phyloP scores from a whole-genome alignment of 805 yeast species.

The Candida odintsovae region DNA sequence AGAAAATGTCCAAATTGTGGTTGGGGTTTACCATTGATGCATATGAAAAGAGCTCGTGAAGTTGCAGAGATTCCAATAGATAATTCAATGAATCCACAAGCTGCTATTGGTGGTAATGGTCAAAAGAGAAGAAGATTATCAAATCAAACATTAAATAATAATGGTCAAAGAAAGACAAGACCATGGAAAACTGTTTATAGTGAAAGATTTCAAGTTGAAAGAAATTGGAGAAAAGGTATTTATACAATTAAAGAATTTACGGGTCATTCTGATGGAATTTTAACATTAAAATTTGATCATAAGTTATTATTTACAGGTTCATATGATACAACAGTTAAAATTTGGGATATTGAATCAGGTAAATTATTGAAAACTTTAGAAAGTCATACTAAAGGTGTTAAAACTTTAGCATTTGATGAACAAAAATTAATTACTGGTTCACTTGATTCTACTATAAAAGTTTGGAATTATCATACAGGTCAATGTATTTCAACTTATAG shows the following conservation, averaged over 20 bases:
- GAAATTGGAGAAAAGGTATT: constrained; percentile 88
- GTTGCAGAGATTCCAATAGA: constrained; percentile 17
- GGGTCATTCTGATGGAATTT: constrained; percentile 87
- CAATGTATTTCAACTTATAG: constrained; percentile 89
- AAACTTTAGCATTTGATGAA: constrained; percentile 79
- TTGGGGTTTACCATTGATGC: constrained; percentile 96
- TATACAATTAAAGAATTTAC: constrained; percentile 57
- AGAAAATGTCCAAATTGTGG: constrained; percentile 97
- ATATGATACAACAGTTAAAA: constrained; percentile 80
- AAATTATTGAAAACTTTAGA: constrained; percentile 66
- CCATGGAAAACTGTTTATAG: constrained; percentile 96
- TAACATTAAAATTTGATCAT: constrained; percentile 80
- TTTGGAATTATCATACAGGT: constrained; percentile 95
- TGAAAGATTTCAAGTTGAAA: constrained; percentile 86
- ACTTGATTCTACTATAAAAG: constrained; percentile 83
- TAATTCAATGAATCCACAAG: constrained; percentile 4
- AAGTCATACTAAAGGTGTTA: constrained; percentile 89
- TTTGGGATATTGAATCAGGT: constrained; percentile 89
- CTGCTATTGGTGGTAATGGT: constrained; percentile 19
- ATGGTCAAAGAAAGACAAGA: constrained; percentile 41
- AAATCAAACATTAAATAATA: constrained; percentile 15
- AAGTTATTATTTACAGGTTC: constrained; percentile 84
- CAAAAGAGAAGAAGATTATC: constrained; percentile 24
- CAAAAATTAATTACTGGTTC: constrained; percentile 91
- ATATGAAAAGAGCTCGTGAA: constrained; percentile 70